phyloP scores from a whole-genome alignment of 2,329 filamentous ascomycete species.

The Trichoderma citrinoviride region DNA sequence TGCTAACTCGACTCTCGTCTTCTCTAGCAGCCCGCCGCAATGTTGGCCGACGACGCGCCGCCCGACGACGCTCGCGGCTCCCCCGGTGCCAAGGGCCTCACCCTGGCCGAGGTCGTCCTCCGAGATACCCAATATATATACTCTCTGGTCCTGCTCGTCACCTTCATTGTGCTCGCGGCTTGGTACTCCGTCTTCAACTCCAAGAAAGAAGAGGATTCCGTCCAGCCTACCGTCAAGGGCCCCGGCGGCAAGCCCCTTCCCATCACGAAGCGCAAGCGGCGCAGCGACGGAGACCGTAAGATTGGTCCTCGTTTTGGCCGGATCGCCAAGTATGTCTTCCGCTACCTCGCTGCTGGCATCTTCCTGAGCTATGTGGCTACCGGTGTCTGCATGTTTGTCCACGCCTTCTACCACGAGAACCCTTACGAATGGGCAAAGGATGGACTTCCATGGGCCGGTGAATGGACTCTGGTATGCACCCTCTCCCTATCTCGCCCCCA shows the following conservation, averaged over 20 bases:
- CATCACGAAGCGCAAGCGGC: conserved; percentile 56
- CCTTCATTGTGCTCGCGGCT: conserved; percentile 51
- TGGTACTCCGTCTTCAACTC: conserved; percentile 54
- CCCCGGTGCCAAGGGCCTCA: conserved; percentile 27
- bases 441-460: conserved; percentile 69
- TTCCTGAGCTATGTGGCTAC: conserved; percentile 74
- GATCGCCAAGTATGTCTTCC: conserved; percentile 69
- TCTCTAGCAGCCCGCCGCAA: conserved; percentile 36
- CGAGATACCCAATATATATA: conserved; percentile 51
- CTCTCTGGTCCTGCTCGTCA: conserved; percentile 50
- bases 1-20: conserved; percentile 6
- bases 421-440: conserved; percentile 40
- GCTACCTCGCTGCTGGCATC: conserved; percentile 68
- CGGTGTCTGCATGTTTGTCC: conserved; percentile 68
- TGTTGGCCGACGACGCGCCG: conserved; percentile 35
- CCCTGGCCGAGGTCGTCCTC: conserved; percentile 43
- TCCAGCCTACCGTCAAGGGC: conserved; percentile 58
- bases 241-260: conserved; percentile 87
- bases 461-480: conserved; percentile 68
- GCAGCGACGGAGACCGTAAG: conserved; percentile 46
- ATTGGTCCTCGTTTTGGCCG: conserved; percentile 58
- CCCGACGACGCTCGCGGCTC: conserved; percentile 30
- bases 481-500: neutral
- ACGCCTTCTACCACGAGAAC: conserved; percentile 58
- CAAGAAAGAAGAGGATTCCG: conserved; percentile 47